phyloP scores from a whole-genome alignment of 192 early-diverging fungal genomes.

The Paraglomus brasilianum region DNA sequence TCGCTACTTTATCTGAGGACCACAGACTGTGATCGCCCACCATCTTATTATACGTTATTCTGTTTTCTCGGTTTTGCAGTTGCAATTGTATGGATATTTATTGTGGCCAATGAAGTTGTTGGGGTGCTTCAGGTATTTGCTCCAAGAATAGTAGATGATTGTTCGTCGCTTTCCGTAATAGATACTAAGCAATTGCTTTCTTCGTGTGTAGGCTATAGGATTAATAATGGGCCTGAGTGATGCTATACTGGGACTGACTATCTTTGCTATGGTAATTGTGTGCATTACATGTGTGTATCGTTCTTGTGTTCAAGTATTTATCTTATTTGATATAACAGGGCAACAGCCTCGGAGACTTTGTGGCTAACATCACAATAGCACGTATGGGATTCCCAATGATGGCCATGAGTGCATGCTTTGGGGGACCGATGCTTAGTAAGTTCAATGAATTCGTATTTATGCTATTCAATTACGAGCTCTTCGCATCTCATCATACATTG shows the following conservation, averaged over 20 bases:
- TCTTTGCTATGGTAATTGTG: slow-evolving; percentile 76
- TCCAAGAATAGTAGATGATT: neutral
- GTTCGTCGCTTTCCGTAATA: neutral
- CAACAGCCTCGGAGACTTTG: slow-evolving; percentile 84
- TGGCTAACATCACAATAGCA: slow-evolving; percentile 91
- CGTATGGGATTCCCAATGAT: slow-evolving; percentile 89
- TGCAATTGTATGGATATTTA: slow-evolving; percentile 82
- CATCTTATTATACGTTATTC: slow-evolving; percentile 46
- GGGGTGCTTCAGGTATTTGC: slow-evolving; percentile 62
- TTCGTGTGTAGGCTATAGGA: slow-evolving; percentile 63
- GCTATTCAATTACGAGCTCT: neutral
- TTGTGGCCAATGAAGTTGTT: slow-evolving; percentile 90
- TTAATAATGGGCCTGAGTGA: slow-evolving; percentile 74
- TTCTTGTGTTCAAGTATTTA: neutral
- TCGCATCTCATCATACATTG: neutral
- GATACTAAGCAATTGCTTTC: neutral
- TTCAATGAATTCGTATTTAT: neutral
- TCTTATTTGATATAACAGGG: slow-evolving; percentile 44
- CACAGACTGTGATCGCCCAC: slow-evolving; percentile 42
- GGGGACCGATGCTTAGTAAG: slow-evolving; percentile 86
- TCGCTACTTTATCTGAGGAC: slow-evolving; percentile 34
- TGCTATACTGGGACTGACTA: slow-evolving; percentile 76
- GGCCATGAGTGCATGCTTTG: slow-evolving; percentile 94
- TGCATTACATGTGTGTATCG: neutral
- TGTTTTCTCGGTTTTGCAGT: slow-evolving; percentile 74